Evolutionary conservation across 2,329 filamentous ascomycete species (phyloP).

Genomic region (Truncatella angustata): DNA sequence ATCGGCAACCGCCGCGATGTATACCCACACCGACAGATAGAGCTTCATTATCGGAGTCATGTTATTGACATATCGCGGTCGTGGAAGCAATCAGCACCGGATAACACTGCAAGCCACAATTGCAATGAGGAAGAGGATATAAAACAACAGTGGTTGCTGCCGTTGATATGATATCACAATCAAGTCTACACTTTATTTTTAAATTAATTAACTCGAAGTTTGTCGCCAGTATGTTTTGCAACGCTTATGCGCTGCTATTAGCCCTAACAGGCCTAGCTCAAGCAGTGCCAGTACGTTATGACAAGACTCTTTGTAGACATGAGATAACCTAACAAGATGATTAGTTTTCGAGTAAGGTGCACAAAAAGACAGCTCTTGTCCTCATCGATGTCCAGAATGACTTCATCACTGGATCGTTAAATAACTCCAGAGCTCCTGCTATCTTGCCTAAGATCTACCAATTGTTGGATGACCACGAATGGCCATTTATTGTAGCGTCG

Average conservation of each 20-base stretch:
- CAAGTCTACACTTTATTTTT: neutral
- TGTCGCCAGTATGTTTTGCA: neutral
- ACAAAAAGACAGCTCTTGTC: conserved; percentile 18
- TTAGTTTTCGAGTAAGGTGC: conserved; percentile 17
- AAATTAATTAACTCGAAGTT: neutral
- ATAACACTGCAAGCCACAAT: neutral
- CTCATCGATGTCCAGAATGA: conserved; percentile 20
- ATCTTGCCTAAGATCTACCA: conserved; percentile 20
- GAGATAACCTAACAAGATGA: neutral
- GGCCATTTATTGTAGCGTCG: conserved; percentile 20
- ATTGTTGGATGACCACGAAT: conserved; percentile 18
- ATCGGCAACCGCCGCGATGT: conserved; percentile 1
- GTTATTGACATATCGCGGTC: neutral
- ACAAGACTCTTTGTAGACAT: neutral
- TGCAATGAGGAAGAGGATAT: neutral
- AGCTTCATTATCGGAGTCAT: neutral
- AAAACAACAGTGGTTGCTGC: neutral
- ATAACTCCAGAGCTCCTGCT: conserved; percentile 16
- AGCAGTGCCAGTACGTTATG: conserved; percentile 6
- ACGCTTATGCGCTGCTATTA: neutral
- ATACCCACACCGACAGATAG: neutral
- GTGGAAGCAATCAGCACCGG: neutral
- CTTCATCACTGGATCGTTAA: conserved; percentile 19
- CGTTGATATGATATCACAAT: neutral
- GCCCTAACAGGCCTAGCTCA: neutral